Conservation (phyloP, 2,329 filamentous ascomycete genomes). For the Fusarium concolor region DNA sequence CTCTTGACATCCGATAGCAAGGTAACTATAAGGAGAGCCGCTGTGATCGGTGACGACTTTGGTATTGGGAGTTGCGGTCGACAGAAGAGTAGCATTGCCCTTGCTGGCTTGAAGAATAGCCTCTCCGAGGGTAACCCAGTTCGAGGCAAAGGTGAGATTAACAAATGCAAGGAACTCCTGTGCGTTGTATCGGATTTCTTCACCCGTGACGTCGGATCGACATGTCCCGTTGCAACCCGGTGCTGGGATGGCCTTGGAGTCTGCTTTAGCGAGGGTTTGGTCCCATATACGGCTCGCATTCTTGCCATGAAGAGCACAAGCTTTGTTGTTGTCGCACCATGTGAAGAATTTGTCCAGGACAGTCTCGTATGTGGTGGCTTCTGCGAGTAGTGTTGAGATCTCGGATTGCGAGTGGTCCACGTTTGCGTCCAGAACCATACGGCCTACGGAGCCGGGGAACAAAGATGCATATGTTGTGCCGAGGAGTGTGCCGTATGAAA, state of each 20-base stretch:
- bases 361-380: slow-evolving; percentile 32
- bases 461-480: slow-evolving; percentile 51
- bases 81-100: slow-evolving; percentile 39
- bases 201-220: slow-evolving; percentile 36
- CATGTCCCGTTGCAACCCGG: slow-evolving; percentile 29
- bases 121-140: slow-evolving; percentile 31
- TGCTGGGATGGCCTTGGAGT: slow-evolving; percentile 24
- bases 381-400: slow-evolving; percentile 22
- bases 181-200: slow-evolving; percentile 37
- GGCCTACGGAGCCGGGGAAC: slow-evolving; percentile 43
- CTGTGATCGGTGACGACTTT: background rate
- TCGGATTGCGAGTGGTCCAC: slow-evolving; percentile 43
- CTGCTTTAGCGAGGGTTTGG: slow-evolving; percentile 25
- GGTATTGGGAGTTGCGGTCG: slow-evolving; percentile 9
- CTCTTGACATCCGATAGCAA: slow-evolving; percentile 43
- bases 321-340: slow-evolving; percentile 36
- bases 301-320: slow-evolving; percentile 39
- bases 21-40: slow-evolving; percentile 29
- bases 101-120: slow-evolving; percentile 29
- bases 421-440: slow-evolving; percentile 46
- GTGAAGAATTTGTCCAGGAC: slow-evolving; percentile 37
- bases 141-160: slow-evolving; percentile 9
- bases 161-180: slow-evolving; percentile 31
- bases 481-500: slow-evolving; percentile 53
- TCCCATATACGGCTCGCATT: slow-evolving; percentile 31